Evolutionary conservation across 352 stramenopile genomes (phyloP).

Genomic region (Lagenidium sp.): DNA sequence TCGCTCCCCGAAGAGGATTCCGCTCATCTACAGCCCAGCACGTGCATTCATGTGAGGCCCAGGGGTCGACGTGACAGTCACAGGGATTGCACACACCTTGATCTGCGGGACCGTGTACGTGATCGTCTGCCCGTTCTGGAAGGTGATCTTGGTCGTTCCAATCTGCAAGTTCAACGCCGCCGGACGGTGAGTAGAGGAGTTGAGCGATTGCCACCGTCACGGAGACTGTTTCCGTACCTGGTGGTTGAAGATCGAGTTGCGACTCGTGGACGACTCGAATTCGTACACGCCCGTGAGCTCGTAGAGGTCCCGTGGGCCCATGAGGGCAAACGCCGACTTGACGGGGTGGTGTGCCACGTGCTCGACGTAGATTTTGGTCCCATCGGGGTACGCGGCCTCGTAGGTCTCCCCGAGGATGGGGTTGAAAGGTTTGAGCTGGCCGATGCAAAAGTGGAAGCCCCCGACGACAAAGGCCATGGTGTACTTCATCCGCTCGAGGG

Average conservation of each 20-base stretch:
- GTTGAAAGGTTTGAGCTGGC: conserved; percentile 76
- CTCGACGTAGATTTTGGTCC: conserved; percentile 57
- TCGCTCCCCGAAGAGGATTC: conserved; percentile 57
- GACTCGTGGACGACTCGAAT: conserved; percentile 58
- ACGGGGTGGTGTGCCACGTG: conserved; percentile 68
- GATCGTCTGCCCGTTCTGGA: conserved; percentile 41
- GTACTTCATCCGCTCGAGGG: conserved; percentile 58
- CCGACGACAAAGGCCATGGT: conserved; percentile 61
- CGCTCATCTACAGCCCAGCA: conserved; percentile 32
- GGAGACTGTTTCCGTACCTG: conserved; percentile 17
- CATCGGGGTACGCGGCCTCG: conserved; percentile 60
- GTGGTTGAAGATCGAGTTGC: conserved; percentile 63
- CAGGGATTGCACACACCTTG: conserved; percentile 19
- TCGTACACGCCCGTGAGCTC: conserved; percentile 48
- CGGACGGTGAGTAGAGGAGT: conserved; percentile 2
- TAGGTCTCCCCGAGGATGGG: conserved; percentile 77
- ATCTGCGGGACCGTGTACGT: conserved; percentile 68
- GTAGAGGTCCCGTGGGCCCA: conserved; percentile 38
- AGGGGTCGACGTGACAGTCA: neutral
- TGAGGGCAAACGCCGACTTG: conserved; percentile 45
- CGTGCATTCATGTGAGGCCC: neutral
- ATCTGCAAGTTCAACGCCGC: conserved; percentile 6
- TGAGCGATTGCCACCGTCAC: neutral
- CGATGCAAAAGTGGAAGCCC: conserved; percentile 63
- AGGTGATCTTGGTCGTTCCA: conserved; percentile 28